Conservation (phyloP, 768 basidiomycete species). For the Sarcodon aspratus region DNA sequence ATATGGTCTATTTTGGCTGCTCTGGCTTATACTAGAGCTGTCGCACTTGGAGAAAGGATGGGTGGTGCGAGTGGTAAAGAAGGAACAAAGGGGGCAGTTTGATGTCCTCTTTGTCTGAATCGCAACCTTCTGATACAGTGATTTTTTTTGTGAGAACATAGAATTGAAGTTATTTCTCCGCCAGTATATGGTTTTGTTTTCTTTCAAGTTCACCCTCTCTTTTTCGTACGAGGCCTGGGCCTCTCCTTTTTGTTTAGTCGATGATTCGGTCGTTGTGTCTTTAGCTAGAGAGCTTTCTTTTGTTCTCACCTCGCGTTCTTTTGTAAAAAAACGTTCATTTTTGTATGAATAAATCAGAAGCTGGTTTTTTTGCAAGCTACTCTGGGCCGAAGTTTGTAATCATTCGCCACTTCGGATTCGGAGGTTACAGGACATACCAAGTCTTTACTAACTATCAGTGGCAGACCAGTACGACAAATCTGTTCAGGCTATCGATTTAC, state of each 20-base stretch:
- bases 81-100: slow-evolving; percentile 47
- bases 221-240: slow-evolving; percentile 1
- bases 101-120: slow-evolving; percentile 12
- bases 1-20: slow-evolving; percentile 71
- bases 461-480: too few relatives aligned
- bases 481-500: too few relatives aligned
- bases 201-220: slow-evolving; percentile 5
- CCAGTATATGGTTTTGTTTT: slow-evolving; percentile 12
- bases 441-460: too few relatives aligned
- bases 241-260: too few relatives aligned
- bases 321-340: not conserved
- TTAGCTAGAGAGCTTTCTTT: slow-evolving; percentile 1
- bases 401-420: too few relatives aligned
- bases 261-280: not conserved
- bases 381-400: too few relatives aligned
- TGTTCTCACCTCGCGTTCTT: slow-evolving; percentile 2
- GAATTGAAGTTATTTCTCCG: not conserved
- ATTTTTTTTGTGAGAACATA: too few relatives aligned
- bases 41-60: slow-evolving; percentile 58
- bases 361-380: too few relatives aligned
- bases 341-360: too few relatives aligned
- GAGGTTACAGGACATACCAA: too few relatives aligned
- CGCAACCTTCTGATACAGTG: too few relatives aligned
- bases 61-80: slow-evolving; percentile 51
- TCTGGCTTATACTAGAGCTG: slow-evolving; percentile 54